Evolutionary conservation across 2,329 filamentous ascomycete species (phyloP).

Genomic region (Diaporthe australafricana): DNA sequence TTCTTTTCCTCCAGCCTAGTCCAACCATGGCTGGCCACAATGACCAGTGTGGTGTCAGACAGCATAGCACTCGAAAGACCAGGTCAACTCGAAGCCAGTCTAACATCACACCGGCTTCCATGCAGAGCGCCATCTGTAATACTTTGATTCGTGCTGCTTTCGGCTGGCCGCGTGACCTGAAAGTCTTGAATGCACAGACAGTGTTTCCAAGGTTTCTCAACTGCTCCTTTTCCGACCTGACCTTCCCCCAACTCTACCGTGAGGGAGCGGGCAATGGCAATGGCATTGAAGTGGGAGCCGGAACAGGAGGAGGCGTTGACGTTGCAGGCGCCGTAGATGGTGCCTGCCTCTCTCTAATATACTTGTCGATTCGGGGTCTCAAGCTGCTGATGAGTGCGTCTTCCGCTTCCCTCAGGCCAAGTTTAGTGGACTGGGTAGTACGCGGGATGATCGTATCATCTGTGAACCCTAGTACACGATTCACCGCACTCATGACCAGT

Average conservation of each 20-base stretch:
- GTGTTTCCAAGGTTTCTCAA: not conserved
- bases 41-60: not conserved
- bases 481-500: slow-evolving; percentile 61
- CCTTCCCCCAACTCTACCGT: not conserved
- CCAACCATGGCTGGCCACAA: not conserved
- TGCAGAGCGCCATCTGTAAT: not conserved
- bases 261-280: not conserved
- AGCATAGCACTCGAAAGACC: not conserved
- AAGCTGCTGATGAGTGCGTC: slow-evolving; percentile 44
- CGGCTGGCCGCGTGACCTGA: no score
- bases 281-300: not conserved
- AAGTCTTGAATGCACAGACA: not conserved
- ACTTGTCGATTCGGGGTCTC: slow-evolving; percentile 12
- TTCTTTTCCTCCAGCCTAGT: not conserved
- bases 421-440: slow-evolving; percentile 42
- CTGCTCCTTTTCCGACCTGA: not conserved
- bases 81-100: not conserved
- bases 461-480: slow-evolving; percentile 61
- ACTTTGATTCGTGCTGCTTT: not conserved
- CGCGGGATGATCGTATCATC: slow-evolving; percentile 51
- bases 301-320: not conserved
- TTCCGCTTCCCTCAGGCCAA: slow-evolving; percentile 47
- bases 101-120: not conserved
- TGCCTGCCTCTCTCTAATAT: slow-evolving; percentile 1
- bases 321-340: not conserved